These are phyloP conservation scores for Leccinum variabile DNA, from an alignment of 1,284 basidiomycete genomes.

Conservation along the genomic window DNA sequence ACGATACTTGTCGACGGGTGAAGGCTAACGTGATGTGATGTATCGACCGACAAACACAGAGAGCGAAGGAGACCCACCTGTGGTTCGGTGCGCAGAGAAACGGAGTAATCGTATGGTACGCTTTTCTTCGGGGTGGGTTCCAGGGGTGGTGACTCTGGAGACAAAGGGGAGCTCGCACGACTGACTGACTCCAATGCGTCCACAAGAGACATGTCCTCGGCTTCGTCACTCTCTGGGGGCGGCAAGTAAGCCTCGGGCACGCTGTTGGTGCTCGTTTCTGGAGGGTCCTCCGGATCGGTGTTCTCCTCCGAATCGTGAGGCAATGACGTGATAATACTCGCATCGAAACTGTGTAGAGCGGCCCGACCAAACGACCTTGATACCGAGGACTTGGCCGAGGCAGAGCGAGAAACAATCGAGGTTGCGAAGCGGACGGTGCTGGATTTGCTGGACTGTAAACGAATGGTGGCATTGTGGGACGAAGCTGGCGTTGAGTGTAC, in stretches of 20 bases:
- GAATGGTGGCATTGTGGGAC: conserved; percentile 45
- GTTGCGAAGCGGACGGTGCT: conserved; percentile 70
- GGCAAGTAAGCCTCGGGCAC: conserved; percentile 54
- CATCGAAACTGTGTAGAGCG: conserved; percentile 55
- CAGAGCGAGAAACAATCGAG: conserved; percentile 59
- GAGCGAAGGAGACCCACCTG: conserved; percentile 46
- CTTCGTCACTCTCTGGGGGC: conserved; percentile 42
- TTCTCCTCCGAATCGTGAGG: conserved; percentile 44
- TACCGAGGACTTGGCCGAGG: conserved; percentile 40
- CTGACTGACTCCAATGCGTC: conserved; percentile 63
- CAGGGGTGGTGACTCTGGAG: conserved; percentile 38
- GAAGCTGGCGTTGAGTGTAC: conserved; percentile 66
- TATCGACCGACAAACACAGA: not conserved
- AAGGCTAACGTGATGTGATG: conserved; percentile 42
- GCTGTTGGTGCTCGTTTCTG: conserved; percentile 43
- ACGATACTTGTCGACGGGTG: conserved; percentile 65
- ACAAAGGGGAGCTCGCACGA: conserved; percentile 50
- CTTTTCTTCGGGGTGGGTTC: conserved; percentile 52
- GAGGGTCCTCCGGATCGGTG: conserved; percentile 41
- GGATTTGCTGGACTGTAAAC: conserved; percentile 53
- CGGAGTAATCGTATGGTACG: conserved; percentile 54
- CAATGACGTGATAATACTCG: conserved; percentile 55
- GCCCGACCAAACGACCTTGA: conserved; percentile 33
- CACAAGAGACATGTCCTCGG: conserved; percentile 51
- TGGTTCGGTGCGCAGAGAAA: conserved; percentile 62